These are phyloP conservation scores for Dryas integrifolia DNA, from an alignment of 331 rosid genomes.

Conservation along the genomic window DNA sequence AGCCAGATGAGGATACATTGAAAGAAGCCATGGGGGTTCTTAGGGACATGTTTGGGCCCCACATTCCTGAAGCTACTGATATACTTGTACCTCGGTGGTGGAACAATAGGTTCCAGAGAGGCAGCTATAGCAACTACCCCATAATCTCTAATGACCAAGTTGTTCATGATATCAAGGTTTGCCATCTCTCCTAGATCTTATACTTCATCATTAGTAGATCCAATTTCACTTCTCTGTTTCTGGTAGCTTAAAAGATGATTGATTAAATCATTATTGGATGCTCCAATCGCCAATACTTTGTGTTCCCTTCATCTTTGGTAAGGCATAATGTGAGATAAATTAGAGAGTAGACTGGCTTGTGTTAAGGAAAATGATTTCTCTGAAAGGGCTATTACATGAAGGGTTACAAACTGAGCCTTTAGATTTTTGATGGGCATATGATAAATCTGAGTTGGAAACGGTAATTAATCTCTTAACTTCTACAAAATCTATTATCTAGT, in stretches of 20 bases:
- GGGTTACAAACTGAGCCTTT: background rate
- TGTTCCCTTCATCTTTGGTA: background rate
- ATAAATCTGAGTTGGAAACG: background rate
- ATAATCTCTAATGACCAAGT: conserved; percentile 53
- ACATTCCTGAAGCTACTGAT: conserved; percentile 69
- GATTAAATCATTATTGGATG: background rate
- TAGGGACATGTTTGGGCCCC: conserved; percentile 75
- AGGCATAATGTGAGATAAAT: background rate
- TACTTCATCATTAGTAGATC: background rate
- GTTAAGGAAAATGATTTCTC: background rate
- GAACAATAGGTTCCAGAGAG: conserved; percentile 85
- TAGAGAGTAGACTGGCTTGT: background rate
- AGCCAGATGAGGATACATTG: conserved; percentile 65
- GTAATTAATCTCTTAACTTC: background rate
- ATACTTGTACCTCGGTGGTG: conserved; percentile 93
- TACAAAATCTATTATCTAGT: background rate
- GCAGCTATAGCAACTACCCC: conserved; percentile 95
- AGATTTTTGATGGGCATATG: background rate
- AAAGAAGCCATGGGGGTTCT: conserved; percentile 84
- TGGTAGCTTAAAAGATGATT: background rate
- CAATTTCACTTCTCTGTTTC: background rate
- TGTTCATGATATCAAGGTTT: conserved; percentile 69
- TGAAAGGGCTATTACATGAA: background rate
- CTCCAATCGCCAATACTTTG: background rate
- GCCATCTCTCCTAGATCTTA: conserved; percentile 6